Evolutionary conservation across 2,329 filamentous ascomycete species (phyloP).

Genomic region (Pseudogymnoascus sp.): DNA sequence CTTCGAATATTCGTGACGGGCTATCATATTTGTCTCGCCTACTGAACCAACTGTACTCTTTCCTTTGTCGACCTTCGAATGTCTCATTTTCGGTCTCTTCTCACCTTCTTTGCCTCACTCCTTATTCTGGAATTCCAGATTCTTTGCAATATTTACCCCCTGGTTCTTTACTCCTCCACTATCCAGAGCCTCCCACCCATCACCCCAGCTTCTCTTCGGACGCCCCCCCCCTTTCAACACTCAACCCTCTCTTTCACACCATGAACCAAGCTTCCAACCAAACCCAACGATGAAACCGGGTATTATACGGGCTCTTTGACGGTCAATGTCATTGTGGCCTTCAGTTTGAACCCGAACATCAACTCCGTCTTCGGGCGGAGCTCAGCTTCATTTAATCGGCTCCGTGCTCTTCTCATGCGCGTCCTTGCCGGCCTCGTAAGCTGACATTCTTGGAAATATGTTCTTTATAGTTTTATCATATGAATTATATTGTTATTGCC

Average conservation of each 20-base stretch:
- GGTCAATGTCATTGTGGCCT: neutral
- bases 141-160: neutral
- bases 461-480: neutral
- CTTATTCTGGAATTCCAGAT: neutral
- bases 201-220: neutral
- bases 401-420: neutral
- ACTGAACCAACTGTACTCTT: neutral
- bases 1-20: neutral
- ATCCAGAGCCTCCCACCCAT: neutral
- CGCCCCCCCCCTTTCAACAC: neutral
- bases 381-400: constrained; percentile 8
- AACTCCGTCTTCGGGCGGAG: neutral
- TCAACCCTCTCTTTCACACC: neutral
- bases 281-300: neutral
- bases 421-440: constrained; percentile 8
- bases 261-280: neutral
- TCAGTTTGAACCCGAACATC: neutral
- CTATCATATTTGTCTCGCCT: neutral
- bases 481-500: neutral
- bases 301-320: neutral
- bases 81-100: neutral
- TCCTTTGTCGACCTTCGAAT: neutral
- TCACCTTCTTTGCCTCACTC: neutral
- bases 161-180: neutral
- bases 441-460: neutral